Percentiles rank a stretch among this genome's conserved stretches.
Evolutionary conservation across 441 rosid genomes (phyloP).

Genomic region (Viola pubescens): DNA sequence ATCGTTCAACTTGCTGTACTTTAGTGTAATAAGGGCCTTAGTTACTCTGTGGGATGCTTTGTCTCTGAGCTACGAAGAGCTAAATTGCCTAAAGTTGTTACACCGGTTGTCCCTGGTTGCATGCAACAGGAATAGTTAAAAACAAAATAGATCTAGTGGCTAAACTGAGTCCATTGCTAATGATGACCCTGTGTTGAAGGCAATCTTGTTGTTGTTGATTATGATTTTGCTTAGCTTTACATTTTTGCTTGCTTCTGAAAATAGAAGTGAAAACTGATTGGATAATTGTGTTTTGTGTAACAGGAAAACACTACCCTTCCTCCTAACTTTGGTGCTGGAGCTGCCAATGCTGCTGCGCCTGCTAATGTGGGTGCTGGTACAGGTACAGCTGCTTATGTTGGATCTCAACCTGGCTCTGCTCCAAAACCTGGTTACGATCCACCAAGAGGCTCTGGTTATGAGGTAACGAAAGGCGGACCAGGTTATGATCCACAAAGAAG

Average conservation of each 20-base stretch:
- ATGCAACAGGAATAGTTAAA: no score
- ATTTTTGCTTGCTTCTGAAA: background rate
- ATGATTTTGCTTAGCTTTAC: background rate
- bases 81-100: no score
- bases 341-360: slow-evolving; percentile 21
- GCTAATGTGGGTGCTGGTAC: slow-evolving; percentile 29
- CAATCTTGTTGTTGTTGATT: background rate
- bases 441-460: slow-evolving; percentile 35
- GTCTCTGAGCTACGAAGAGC: no score
- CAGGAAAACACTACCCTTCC: slow-evolving; percentile 40
- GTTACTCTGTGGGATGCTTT: no score
- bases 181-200: background rate
- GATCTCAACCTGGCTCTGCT: slow-evolving; percentile 48
- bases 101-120: no score
- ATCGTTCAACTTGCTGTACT: no score
- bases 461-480: slow-evolving; percentile 23
- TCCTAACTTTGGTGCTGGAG: slow-evolving; percentile 17
- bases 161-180: no score
- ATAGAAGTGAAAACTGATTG: slow-evolving; percentile 8
- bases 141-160: no score
- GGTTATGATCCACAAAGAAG: slow-evolving; percentile 41
- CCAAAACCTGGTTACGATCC: slow-evolving; percentile 39
- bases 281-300: slow-evolving; percentile 9
- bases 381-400: slow-evolving; percentile 28
- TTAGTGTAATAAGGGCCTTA: no score